These are phyloP conservation scores for Globisporangium paddicum DNA, from an alignment of 352 stramenopile genomes.

Conservation along the genomic window DNA sequence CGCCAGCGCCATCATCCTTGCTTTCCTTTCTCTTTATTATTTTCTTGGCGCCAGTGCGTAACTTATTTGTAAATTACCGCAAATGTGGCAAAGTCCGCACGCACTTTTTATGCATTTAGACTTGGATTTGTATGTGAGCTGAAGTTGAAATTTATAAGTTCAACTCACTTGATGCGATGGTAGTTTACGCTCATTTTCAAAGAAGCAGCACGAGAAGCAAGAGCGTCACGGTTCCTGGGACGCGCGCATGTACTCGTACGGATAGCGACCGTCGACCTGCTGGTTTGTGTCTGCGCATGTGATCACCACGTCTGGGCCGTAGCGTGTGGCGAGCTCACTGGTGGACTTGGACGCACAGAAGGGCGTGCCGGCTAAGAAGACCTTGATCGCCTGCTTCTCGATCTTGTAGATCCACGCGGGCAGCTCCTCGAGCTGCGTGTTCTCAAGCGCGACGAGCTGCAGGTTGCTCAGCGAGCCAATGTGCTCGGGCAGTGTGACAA, in stretches of 20 bases:
- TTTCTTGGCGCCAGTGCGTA: too few relatives aligned
- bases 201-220: background rate
- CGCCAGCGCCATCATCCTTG: constrained; percentile 7
- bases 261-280: constrained; percentile 1
- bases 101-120: too few relatives aligned
- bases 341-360: constrained; percentile 5
- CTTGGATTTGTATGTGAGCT: background rate
- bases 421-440: constrained; percentile 6
- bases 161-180: too few relatives aligned
- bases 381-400: background rate
- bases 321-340: background rate
- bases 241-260: constrained; percentile 4
- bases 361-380: constrained; percentile 11
- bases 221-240: background rate
- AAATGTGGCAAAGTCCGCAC: too few relatives aligned
- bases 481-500: background rate
- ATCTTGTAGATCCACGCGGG: constrained; percentile 2
- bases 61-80: too few relatives aligned
- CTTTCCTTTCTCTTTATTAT: background rate
- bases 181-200: background rate
- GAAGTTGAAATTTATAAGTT: background rate
- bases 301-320: background rate
- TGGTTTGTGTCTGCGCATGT: constrained; percentile 9
- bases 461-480: background rate
- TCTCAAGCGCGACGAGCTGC: constrained; percentile 11